Percentiles rank a stretch among this genome's conserved stretches.
These are phyloP conservation scores for Fonsecaea pugnacius DNA, from an alignment of 2,329 filamentous ascomycete species.

Conservation along the genomic window DNA sequence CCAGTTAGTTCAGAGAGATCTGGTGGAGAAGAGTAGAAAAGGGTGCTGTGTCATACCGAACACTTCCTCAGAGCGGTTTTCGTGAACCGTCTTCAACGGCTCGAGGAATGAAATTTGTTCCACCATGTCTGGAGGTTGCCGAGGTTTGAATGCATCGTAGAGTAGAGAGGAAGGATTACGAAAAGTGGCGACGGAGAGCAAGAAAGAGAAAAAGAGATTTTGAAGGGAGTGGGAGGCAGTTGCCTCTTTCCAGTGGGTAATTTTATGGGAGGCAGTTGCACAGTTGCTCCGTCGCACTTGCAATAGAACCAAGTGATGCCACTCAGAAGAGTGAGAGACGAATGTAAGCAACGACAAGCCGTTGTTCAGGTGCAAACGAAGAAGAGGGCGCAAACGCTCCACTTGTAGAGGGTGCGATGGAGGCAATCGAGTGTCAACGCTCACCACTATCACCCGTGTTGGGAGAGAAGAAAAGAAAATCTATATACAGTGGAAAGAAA, in stretches of 20 bases:
- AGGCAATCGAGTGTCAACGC: background rate
- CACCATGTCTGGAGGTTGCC: constrained; percentile 27
- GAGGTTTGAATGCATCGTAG: constrained; percentile 27
- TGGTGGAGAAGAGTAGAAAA: background rate
- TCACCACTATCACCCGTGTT: background rate
- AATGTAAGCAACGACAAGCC: background rate
- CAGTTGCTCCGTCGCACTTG: background rate
- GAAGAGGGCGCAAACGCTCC: background rate
- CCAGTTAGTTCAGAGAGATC: constrained; percentile 28
- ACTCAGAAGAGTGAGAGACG: background rate
- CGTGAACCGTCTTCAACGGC: constrained; percentile 51
- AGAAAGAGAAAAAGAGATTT: constrained; percentile 1
- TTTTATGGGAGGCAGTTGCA: constrained; percentile 6
- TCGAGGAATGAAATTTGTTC: constrained; percentile 38
- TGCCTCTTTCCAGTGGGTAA: constrained; percentile 2
- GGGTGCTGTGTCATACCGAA: constrained; percentile 43
- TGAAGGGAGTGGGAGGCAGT: background rate
- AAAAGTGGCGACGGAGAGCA: background rate
- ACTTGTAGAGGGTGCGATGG: background rate
- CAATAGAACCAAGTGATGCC: background rate
- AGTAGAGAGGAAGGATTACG: background rate
- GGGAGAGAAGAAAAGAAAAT: background rate
- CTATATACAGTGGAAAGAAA: constrained; percentile 1
- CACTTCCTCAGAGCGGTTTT: constrained; percentile 47
- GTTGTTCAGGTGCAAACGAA: background rate